Base-by-base conservation (phyloP, 176 grass and related monocot species). In the Panicum miliaceum region DNA sequence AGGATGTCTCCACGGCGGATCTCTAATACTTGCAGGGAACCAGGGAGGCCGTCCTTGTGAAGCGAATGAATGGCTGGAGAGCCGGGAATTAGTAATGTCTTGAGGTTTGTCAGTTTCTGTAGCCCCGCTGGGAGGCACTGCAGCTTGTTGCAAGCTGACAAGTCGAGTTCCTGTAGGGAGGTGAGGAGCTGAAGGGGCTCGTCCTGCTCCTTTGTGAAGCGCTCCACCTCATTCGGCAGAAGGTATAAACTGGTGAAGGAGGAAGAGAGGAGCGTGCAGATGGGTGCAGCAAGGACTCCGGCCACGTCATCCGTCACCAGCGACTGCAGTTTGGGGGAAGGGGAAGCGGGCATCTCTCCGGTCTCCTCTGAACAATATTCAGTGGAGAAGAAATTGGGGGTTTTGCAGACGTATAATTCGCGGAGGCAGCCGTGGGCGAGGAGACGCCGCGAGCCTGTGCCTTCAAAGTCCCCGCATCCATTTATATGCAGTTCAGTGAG, bases 401-500 rank as follows among this genome's bases (percentile, higher is more conserved):
- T 20, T 16, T 1, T 0, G 0, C 0, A 0, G 68, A 25, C 11
- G 1, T 0, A 0, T 80, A 66, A 52, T 9, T 8, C 0, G 1
- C 11, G n/a, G 34, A 81, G 47, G 11, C 65, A 32, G 12, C 42
- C 59, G 0, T 79, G 59, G 16, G 59, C 4, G 12, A 78, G 23
- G 14, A 78, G 40, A 46, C 0, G 23, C 26, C 27, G 20, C 10
- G 51, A 8, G 15, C n/a, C 27, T 16, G 4, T 19, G 3, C 9
- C 2, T 4, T 1, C 70, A 25, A 47, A 0, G 4, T 0, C 62
- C 0, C 2, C 29, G 0, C 58, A 43, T 0, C 0, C 0, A 0
- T 0, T 0, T 1, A 74, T 2, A 0, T 0, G 0, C 34, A 86
- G 45, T 1, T 0, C 0, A 0, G 18, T 20, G 47, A 89, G 79